Percentiles rank a stretch among this genome's conserved stretches.
Evolutionary conservation across 768 basidiomycete genomes (phyloP).

Genomic region (Collybiopsis confluens): DNA sequence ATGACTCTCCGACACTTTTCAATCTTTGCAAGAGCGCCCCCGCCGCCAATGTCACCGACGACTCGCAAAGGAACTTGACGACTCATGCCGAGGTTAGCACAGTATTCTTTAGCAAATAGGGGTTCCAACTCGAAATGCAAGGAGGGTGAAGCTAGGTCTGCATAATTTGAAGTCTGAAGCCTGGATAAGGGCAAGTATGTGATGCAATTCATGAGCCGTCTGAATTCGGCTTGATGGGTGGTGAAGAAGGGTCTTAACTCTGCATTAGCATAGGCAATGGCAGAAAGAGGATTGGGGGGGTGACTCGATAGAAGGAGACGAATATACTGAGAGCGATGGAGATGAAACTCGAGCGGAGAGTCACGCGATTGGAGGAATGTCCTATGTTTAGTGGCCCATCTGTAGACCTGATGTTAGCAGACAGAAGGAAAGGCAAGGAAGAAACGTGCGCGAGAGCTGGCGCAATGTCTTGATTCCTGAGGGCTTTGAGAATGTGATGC

Average conservation of each 20-base stretch:
- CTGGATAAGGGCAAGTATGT: constrained; percentile 66
- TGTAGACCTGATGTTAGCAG: constrained; percentile 23
- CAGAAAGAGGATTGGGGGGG: constrained; percentile 51
- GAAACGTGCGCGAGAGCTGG: constrained; percentile 73
- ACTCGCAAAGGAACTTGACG: constrained; percentile 84
- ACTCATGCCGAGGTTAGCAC: constrained; percentile 83
- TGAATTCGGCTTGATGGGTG: constrained; percentile 60
- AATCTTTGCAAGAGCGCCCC: constrained; percentile 85
- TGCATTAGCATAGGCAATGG: constrained; percentile 71
- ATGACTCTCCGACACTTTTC: constrained; percentile 94
- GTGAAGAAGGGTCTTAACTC: constrained; percentile 61
- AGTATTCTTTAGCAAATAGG: constrained; percentile 86
- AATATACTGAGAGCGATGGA: constrained; percentile 90
- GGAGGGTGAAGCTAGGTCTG: constrained; percentile 65
- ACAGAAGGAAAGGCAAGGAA: constrained; percentile 3
- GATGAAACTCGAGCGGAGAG: constrained; percentile 83
- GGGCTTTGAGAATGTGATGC: constrained; percentile 65
- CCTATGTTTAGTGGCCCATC: constrained; percentile 74
- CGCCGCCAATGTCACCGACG: constrained; percentile 89
- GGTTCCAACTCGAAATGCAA: constrained; percentile 77
- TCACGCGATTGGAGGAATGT: constrained; percentile 61
- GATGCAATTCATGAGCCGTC: constrained; percentile 64
- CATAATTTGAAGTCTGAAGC: constrained; percentile 68
- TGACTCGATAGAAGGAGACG: constrained; percentile 65
- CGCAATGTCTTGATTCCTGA: constrained; percentile 60